Evolutionary conservation across 164 flowering plant species (phyloP), one percentile per base, ranked within the genome.

Genomic region (Piper betle): DNA sequence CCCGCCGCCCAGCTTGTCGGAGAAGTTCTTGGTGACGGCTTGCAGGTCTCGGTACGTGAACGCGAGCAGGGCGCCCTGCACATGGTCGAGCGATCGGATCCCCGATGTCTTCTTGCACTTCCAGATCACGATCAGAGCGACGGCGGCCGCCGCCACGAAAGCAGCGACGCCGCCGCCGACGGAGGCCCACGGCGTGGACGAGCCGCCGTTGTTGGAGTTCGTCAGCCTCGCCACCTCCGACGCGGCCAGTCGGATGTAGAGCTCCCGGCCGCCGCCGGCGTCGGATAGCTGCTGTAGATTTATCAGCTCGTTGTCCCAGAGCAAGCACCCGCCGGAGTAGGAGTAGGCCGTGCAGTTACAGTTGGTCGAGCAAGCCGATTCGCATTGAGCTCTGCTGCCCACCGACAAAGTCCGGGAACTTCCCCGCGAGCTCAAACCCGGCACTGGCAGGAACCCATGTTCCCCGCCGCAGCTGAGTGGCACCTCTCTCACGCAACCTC

Each of bases 1-100:
- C 55, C 85, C 83, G 13, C 75, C 79, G 18, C 82, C 83, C 15
- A 80, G 65, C 37, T 71, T 78, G 17, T 77, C 78, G 0, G 82
- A 77, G 64, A 80, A 80, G 60, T 73, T 78, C 70, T 74, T 78
- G 16, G 83, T 80, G n/a, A 76, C 79, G 19, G 11, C 65, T 55
- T 72, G 76, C 58, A 82, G 57, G 20, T 25, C 33, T 25, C 33
- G 33, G 33, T 25, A 25, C 33, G 33, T 25, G 33, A 25, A 25
- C 33, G 33, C 19, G 20, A 53, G 20, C 55, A 53, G 19, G 18
- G 55, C n/a, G 20, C 55, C 55, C 7, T 18, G 20, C 7, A 8
- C 20, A 1, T 17, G 20, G 3, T 53, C 18, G 8, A 53, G 20
- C 55, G 19, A 6, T 13, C 4, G 13, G 13, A 52, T 5, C 15